Evolutionary conservation across 2,329 filamentous ascomycete species (phyloP).

Genomic region (Sclerotinia spermophila): DNA sequence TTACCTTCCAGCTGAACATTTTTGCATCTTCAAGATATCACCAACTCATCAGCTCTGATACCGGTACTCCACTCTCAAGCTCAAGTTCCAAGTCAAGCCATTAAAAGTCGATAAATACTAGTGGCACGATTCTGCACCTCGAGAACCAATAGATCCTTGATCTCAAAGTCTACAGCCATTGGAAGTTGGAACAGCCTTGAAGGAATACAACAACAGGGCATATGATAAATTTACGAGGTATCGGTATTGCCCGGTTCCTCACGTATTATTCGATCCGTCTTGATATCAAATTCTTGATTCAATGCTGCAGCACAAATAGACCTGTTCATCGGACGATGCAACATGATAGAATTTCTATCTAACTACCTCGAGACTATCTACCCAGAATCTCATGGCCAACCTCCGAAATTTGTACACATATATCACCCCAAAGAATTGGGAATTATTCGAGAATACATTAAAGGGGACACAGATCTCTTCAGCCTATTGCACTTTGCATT

Average conservation of each 20-base stretch:
- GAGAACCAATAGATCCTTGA: neutral
- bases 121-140: neutral
- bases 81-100: neutral
- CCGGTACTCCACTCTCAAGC: neutral
- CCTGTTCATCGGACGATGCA: neutral
- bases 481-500: neutral
- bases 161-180: neutral
- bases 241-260: neutral
- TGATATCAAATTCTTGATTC: neutral
- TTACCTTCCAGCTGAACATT: neutral
- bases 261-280: neutral
- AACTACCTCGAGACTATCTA: neutral
- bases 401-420: slow-evolving; percentile 2
- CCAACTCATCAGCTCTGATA: slow-evolving; percentile 3
- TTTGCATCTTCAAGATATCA: neutral
- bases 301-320: neutral
- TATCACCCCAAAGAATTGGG: neutral
- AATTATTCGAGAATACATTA: slow-evolving; percentile 1
- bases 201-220: slow-evolving; percentile 2
- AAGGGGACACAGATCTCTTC: neutral
- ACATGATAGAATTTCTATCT: neutral
- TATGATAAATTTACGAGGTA: neutral
- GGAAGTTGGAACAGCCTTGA: neutral
- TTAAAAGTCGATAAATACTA: neutral
- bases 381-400: neutral